Evolutionary conservation across 192 early-diverging fungal genomes (phyloP), one percentile per base, ranked within the genome.

Genomic region (Entomortierella beljakovae): DNA sequence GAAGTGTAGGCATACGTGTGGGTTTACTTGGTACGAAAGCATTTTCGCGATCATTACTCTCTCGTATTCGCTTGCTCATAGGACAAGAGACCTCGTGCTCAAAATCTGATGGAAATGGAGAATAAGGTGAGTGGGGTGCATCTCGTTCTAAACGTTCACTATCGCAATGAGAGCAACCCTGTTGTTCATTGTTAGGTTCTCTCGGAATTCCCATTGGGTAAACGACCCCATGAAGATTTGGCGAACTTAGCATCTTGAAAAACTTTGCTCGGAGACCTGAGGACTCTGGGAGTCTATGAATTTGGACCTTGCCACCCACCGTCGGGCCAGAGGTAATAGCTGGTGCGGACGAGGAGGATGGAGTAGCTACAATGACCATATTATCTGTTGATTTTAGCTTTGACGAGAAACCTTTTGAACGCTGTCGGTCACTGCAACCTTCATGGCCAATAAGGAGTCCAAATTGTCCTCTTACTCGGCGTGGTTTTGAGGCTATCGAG

Each of bases 51-150:
- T 9, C 42, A 15, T 43, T 46, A 0, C 58, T 51, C 31, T 61
- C 65, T 16, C 9, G 40, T 26, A 68, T 76, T 6, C 65, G 56
- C 34, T 76, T 57, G 23, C 73, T 60, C 0, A 37, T 59, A 31
- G 65, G 73, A 26, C 73, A 76, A 22, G 59, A 50, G 2, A 57
- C 38, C 7, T 76, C 73, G 25, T 76, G 73, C 52, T 68, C 73
- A 50, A 62, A 76, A 22, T 76, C 65, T 15, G 58, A 74, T 13
- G 40, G 25, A 3, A 61, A 31, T 22, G 70, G 58, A 16, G 69
- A 62, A n/a, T 60, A 56, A 0, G 70, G 43, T 22, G 70, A 71
- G 34, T 33, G 52, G 29, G 42, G 40, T 26, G 54, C 37, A 9
- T 40, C 37, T 13, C 13, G 7, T 40, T 40, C 37, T 6, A 9